Evolutionary conservation across 805 yeast genomes (phyloP), one percentile per base, ranked within the genome.

Genomic region (Cyberlindnera americana): DNA sequence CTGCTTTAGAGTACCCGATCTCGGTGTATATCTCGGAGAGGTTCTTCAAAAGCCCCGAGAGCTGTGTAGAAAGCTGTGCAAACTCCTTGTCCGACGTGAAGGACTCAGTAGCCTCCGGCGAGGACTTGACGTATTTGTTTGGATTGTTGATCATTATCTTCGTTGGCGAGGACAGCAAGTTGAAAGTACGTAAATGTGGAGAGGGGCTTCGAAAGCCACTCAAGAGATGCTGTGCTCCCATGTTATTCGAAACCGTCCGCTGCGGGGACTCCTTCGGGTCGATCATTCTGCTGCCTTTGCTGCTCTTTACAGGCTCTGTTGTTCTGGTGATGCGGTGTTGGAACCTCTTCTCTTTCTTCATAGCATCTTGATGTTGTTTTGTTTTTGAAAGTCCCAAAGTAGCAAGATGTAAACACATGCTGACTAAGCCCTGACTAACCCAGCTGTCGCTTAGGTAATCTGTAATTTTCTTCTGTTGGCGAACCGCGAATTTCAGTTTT

Each of bases 1-100:
- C 81, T 8, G 56, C 51, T n/a, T 65, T 55, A 1, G 80, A 66
- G 51, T 73, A 77, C 1, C 85, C 85, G 29, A 78, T 78, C 41
- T 67, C 70, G 34, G 64, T 62, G 53, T 77, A 77, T 9, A 76
- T 67, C 5, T 52, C 50, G 36, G 71, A 67, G n/a, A 78, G 54
- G 37, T 72, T 70, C 15, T 58, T 59, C 26, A 68, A 46, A 8
- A 53, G 44, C 6, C 22, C 38, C 5, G 52, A 32, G 2, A 54
- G 43, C 22, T 50, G 49, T 5, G 27, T 7, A 1, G 56, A 45
- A 6, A 54, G 48, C 25, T 46, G 40, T 1, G 47, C 33, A 31
- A 49, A 53, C 26, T 47, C 47, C 13, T 25, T 37, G 9, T 27
- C 38, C 2, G 41, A 19, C 7, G 35, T 11, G 4, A 15, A 14